Percentiles rank a stretch among this genome's conserved stretches.
Evolutionary conservation across 2,329 filamentous ascomycete genomes (phyloP).

Genomic region (Pseudopithomyces maydicus): DNA sequence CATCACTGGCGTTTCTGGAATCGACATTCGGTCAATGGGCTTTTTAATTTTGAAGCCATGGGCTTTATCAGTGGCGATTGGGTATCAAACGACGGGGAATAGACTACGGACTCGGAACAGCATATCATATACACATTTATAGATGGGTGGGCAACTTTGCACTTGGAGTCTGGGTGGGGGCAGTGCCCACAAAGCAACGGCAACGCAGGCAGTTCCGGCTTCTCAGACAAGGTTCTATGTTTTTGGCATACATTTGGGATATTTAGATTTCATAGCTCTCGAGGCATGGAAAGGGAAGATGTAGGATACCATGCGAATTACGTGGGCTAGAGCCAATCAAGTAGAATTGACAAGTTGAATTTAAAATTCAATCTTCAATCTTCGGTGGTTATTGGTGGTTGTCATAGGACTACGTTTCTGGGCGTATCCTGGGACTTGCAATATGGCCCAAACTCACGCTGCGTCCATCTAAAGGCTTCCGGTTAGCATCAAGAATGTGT

Average conservation of each 20-base stretch:
- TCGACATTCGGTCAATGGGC: not conserved
- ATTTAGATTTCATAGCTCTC: not conserved
- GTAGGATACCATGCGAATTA: not conserved
- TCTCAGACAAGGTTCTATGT: not conserved
- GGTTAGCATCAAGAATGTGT: no score
- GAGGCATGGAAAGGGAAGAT: not conserved
- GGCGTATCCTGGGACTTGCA: no score
- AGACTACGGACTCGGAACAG: conserved; percentile 1
- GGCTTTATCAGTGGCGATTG: conserved; percentile 1
- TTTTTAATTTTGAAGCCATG: not conserved
- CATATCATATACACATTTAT: conserved; percentile 10
- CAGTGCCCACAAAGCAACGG: conserved; percentile 13
- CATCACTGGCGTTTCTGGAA: conserved; percentile 19
- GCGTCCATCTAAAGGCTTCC: no score
- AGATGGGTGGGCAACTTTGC: conserved; percentile 8
- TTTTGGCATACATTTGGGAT: not conserved
- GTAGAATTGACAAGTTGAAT: no score
- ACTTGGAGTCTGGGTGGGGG: conserved; percentile 1
- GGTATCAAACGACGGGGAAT: not conserved
- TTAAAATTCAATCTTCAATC: no score
- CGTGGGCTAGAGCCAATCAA: not conserved
- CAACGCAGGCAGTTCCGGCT: conserved; percentile 11
- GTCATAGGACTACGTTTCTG: no score
- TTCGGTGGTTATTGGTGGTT: no score
- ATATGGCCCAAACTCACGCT: no score